Conservation (phyloP, 352 stramenopile species). For the Blastocystis sp. region DNA sequence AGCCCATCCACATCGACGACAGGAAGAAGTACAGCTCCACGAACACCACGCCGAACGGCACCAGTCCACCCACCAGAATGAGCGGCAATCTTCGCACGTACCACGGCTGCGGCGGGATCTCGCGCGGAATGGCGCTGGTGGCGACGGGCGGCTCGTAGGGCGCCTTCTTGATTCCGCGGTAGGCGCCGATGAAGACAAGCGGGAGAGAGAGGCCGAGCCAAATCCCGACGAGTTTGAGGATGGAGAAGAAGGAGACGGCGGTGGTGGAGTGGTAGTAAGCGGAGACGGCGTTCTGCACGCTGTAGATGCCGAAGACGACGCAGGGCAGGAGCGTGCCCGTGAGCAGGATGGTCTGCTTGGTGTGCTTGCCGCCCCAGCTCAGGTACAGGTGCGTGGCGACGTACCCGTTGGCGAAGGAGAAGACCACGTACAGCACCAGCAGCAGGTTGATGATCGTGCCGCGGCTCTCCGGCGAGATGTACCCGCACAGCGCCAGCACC, state of each 20-base stretch:
- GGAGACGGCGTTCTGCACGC: conserved; percentile 93
- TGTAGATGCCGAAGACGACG: conserved; percentile 87
- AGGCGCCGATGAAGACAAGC: conserved; percentile 94
- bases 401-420: conserved; percentile 91
- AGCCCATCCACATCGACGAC: conserved; percentile 91
- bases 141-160: conserved; percentile 85
- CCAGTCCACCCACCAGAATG: conserved; percentile 88
- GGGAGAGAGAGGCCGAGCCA: conserved; percentile 97
- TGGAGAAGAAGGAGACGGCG: conserved; percentile 91
- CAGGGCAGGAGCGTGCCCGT: conserved; percentile 91
- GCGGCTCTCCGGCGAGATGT: conserved; percentile 91
- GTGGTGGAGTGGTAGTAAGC: conserved; percentile 86
- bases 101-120: conserved; percentile 95
- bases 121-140: conserved; percentile 93
- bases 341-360: conserved; percentile 90
- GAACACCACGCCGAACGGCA: conserved; percentile 98
- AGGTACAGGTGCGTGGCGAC: conserved; percentile 94
- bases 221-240: conserved; percentile 93
- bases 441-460: conserved; percentile 94
- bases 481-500: conserved; percentile 89
- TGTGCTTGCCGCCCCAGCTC: conserved; percentile 92
- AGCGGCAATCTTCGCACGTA: conserved; percentile 91
- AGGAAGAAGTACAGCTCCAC: conserved; percentile 99
- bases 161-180: conserved; percentile 92
- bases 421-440: conserved; percentile 92